Evolutionary conservation across 768 basidiomycete genomes (phyloP).

Genomic region (Chlorophyllum brunneum): DNA sequence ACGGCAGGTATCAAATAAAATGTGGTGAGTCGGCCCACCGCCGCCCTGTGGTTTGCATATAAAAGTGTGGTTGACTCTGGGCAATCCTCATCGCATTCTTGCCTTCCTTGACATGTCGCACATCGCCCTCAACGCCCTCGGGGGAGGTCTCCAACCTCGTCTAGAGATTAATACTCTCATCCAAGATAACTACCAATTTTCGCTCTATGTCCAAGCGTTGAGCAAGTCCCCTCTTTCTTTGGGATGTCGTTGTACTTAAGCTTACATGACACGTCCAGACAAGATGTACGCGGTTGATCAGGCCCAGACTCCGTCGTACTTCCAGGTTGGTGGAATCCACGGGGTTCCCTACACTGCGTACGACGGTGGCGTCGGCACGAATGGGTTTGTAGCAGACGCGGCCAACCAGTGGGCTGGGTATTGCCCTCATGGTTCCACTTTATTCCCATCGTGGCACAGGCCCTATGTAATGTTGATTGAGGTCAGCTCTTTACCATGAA

Average conservation of each 20-base stretch:
- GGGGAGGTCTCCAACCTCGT: constrained; percentile 31
- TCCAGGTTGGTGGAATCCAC: constrained; percentile 48
- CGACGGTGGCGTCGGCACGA: constrained; percentile 32
- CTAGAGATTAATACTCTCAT: constrained; percentile 42
- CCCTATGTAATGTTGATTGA: constrained; percentile 49
- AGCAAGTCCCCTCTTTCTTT: constrained; percentile 26
- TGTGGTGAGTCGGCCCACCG: no score
- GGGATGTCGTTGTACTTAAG: background rate
- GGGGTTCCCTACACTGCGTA: constrained; percentile 44
- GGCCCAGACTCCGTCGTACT: constrained; percentile 32
- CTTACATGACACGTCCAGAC: no score
- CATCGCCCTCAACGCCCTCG: constrained; percentile 24
- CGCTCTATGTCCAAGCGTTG: constrained; percentile 49
- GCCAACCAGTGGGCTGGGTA: constrained; percentile 39
- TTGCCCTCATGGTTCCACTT: constrained; percentile 49
- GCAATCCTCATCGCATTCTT: no score
- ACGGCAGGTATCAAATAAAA: no score
- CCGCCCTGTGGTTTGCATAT: no score
- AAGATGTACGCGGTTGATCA: constrained; percentile 28
- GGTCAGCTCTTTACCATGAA: constrained; percentile 22
- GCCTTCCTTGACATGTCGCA: constrained; percentile 5
- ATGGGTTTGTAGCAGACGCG: constrained; percentile 19
- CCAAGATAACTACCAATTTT: constrained; percentile 39
- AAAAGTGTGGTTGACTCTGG: no score
- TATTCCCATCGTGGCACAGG: constrained; percentile 57